Evolutionary conservation across 441 rosid genomes (phyloP).

Genomic region (Hura crepitans): DNA sequence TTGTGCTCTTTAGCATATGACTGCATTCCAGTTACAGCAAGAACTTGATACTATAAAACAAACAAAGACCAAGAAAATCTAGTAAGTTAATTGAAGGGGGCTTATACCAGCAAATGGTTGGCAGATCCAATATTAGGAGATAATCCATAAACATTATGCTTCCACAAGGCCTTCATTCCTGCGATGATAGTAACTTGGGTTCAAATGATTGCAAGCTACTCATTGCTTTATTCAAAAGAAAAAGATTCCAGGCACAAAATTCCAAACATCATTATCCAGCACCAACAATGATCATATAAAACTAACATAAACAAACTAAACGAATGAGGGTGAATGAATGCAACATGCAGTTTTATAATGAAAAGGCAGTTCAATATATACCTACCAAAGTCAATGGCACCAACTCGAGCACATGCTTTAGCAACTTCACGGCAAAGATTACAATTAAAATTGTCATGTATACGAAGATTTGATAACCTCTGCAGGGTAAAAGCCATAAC

Average conservation of each 20-base stretch:
- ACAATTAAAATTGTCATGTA: conserved; percentile 66
- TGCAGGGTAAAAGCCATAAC: conserved; percentile 32
- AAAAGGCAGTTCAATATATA: conserved; percentile 4
- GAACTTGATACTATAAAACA: background rate
- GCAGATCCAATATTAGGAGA: conserved; percentile 75
- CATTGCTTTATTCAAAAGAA: background rate
- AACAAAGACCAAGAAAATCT: conserved; percentile 16
- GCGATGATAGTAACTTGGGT: conserved; percentile 17
- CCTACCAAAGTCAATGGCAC: conserved; percentile 71
- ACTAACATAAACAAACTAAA: background rate
- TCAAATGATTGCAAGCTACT: background rate
- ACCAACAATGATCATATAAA: background rate
- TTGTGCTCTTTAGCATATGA: conserved; percentile 53
- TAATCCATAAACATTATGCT: conserved; percentile 76
- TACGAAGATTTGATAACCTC: conserved; percentile 73
- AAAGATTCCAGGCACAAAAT: conserved; percentile 4
- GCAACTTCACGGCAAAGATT: conserved; percentile 70
- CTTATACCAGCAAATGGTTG: conserved; percentile 67
- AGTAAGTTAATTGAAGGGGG: conserved; percentile 7
- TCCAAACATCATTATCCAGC: conserved; percentile 12
- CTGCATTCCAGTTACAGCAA: conserved; percentile 39
- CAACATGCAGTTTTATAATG: background rate
- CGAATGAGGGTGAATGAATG: background rate
- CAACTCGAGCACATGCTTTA: conserved; percentile 58
- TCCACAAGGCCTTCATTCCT: conserved; percentile 72